phyloP scores from a whole-genome alignment of 768 basidiomycete genomes.

The Pleurotus giganteus region DNA sequence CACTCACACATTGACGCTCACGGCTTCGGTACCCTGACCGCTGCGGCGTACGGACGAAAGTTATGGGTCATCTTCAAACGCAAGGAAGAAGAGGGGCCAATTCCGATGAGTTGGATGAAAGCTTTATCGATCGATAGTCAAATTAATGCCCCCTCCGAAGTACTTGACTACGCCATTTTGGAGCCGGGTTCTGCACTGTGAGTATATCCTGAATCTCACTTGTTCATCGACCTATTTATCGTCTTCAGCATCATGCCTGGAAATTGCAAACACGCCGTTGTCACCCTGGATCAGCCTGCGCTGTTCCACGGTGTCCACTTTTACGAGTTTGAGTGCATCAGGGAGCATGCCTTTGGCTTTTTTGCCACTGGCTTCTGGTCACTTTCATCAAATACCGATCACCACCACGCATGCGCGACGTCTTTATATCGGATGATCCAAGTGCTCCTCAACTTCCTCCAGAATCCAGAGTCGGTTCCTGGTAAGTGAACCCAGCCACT shows the following conservation, averaged over 20 bases:
- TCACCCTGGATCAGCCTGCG: background rate
- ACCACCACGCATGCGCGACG: too few relatives aligned
- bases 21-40: background rate
- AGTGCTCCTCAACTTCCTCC: too few relatives aligned
- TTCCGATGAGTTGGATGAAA: background rate
- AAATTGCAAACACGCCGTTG: background rate
- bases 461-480: too few relatives aligned
- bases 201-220: background rate
- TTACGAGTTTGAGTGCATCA: background rate
- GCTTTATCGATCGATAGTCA: background rate
- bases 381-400: background rate
- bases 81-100: background rate
- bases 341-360: background rate
- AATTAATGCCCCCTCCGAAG: background rate
- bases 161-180: background rate
- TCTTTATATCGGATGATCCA: too few relatives aligned
- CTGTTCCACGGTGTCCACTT: background rate
- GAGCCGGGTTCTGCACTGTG: background rate
- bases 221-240: background rate
- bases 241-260: slow-evolving; percentile 2
- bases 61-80: slow-evolving; percentile 1
- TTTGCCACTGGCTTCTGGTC: background rate
- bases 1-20: background rate
- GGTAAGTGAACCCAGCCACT: too few relatives aligned
- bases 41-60: background rate